Evolutionary conservation across 805 yeast genomes (phyloP), one percentile per base, ranked within the genome.

Genomic region (Kazachstania psychrophila): DNA sequence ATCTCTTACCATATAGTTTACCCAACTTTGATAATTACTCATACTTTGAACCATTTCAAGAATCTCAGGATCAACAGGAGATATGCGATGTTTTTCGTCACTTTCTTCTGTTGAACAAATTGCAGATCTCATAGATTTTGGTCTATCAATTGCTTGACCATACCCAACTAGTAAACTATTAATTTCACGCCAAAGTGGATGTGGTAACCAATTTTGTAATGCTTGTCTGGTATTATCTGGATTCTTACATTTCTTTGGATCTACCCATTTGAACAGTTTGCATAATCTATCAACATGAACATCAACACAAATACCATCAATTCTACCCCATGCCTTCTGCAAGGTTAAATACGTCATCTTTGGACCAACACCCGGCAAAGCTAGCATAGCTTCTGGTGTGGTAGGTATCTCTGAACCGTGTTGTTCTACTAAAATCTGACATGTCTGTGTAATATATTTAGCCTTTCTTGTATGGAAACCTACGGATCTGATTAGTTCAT

Each of bases 291-390:
- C 88, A 36, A 88, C 75, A 57, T 88, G 97, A 3, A 85, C 88
- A 54, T 88, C 97, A 9, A 88, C 96, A 7, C 96, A 96, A n/a
- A 88, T 84, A 0, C 96, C 96, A 36, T 69, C 77, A 40, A 78
- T 64, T 28, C 68, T 64, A 15, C 64, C 63, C 96, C 96, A 87
- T 0, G 92, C 95, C 28, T 75, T 72, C 49, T 86, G 95, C 40
- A 86, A 62, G 2, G 88, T 68, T 27, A 88, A 60, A 54, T 73
- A 81, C 0, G 94, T 95, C 97, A 88, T 88, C 56, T 88, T 88
- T 7, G 95, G 95, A 0, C 97, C 97, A 3, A 88, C 94, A 0
- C 97, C 97, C 0, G 96, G 96, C 23, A 88, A 62, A 0, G 70
- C 58, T 5, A 72, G 66, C 35, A 88, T 66, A 1, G 79, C 88